phyloP scores from a whole-genome alignment of 1,284 basidiomycete species.

The Trametes hirsuta region DNA sequence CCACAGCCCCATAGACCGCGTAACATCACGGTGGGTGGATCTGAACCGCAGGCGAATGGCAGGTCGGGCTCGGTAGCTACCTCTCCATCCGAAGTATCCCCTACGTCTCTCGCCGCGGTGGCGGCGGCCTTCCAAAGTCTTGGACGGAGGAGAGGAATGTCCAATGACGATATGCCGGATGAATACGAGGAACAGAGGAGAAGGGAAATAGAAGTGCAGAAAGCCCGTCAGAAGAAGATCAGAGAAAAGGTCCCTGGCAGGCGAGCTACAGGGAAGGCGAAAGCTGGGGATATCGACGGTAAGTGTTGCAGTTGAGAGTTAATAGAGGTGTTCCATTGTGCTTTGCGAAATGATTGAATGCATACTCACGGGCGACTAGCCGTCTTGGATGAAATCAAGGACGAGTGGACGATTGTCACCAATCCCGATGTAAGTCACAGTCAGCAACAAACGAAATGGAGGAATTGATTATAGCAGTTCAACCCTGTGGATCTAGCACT shows the following conservation, averaged over 20 bases:
- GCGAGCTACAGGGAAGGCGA: constrained; percentile 53
- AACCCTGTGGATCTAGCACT: constrained; percentile 91
- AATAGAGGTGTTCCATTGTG: not conserved
- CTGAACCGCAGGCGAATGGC: constrained; percentile 20
- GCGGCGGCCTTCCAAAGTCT: constrained; percentile 66
- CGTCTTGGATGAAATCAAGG: constrained; percentile 82
- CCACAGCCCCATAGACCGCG: constrained; percentile 23
- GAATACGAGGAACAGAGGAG: constrained; percentile 55
- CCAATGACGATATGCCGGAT: constrained; percentile 46
- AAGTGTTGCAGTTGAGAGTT: constrained; percentile 28
- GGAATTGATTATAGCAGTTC: constrained; percentile 58
- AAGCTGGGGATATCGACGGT: constrained; percentile 80
- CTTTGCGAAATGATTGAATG: not conserved
- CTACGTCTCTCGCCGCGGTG: constrained; percentile 58
- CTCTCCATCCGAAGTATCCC: constrained; percentile 34
- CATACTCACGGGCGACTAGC: constrained; percentile 47
- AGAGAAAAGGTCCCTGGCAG: constrained; percentile 66
- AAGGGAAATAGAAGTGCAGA: constrained; percentile 62
- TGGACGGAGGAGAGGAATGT: constrained; percentile 56
- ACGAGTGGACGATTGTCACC: constrained; percentile 89
- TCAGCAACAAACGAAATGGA: constrained; percentile 9
- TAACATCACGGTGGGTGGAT: constrained; percentile 26
- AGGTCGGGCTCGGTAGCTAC: constrained; percentile 9
- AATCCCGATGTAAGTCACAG: constrained; percentile 72
- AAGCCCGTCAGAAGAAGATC: constrained; percentile 62